Evolutionary conservation across 345 rosid genomes (phyloP), one percentile per base, ranked within the genome.

Genomic region (Jatropha curcas): DNA sequence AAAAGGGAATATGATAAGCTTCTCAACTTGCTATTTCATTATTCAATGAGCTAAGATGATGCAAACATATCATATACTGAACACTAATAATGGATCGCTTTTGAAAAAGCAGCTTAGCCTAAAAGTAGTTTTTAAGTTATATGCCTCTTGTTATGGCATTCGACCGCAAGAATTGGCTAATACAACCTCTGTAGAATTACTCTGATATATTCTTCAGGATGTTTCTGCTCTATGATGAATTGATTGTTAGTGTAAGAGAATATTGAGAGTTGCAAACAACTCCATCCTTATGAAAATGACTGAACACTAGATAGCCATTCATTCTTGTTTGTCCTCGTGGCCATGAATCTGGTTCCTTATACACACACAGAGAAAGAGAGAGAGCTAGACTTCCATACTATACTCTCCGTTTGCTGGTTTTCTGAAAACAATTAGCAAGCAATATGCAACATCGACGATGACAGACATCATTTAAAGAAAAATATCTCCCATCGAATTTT

Each of bases 11-110:
- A 37, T 50, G 17, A 65, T 39, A 62, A 57, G 59, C 41, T 22
- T 37, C 43, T 71, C 76, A 75, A 71, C 55, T 55, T 43, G 76
- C 17, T 68, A 27, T n/a, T n/a, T n/a, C n/a, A n/a, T n/a, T n/a
- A n/a, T 39, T 33, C 31, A 39, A 39, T 39, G 48, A 13, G 52
- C 53, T 61, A 53, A 43, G 64, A 22, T 14, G 53, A 64, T 64
- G 52, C 34, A 62, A 62, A 35, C 48, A 19, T 37, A 62, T 62
- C 67, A 41, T 64, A 2, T 43, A 24, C 67, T 63, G 19, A 39
- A 41, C 11, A 2, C 19, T 64, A 62, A n/a, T 41, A 64, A 25
- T 25, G 48, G n/a, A 22, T 41, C 5, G 0, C 39, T 8, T 39
- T 39, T 35, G 16, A 1, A 31, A 60, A 68, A 61, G 57, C 62